Evolutionary conservation across 306 rosid genomes (phyloP), one percentile per base, ranked within the genome.

Genomic region (Delonix regia): DNA sequence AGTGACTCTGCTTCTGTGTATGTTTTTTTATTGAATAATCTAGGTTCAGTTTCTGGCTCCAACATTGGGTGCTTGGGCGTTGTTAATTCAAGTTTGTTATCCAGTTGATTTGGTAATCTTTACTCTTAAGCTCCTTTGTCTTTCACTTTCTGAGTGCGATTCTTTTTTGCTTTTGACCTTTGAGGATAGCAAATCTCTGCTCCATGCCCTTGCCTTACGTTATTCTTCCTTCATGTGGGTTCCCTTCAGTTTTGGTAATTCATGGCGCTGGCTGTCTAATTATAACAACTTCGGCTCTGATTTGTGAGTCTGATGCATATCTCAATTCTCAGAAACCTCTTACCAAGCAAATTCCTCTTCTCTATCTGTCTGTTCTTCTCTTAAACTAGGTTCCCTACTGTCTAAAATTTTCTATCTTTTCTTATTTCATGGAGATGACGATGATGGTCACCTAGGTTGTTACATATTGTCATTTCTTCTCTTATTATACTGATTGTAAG

Each of bases 131-230:
- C 65, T 68, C 24, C 22, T 49, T 56, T 33, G 21, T 74, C 27
- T 72, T 36, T 62, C 48, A 27, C 60, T 74, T 75, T 81, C 61
- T 66, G 25, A 41, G 2, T 64, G 57, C 30, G 68, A 14, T 71
- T 79, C 51, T 78, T 73, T 84, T 60, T 69, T 62, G 71, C 42
- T 79, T 80, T 68, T 47, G 66, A 47, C 55, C 63, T 77, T 10
- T 60, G 25, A 64, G 39, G 77, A n/a, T 81, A 9, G 9, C 7
- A 21, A 65, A 25, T 76, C 8, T 27, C 24, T 56, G 75, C 25
- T 77, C 71, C 63, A 44, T 60, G 81, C 13, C 51, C 27, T 34
- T 15, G 1, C 41, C 47, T 34, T 84, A 18, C 76, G 62, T 69
- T 33, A 42, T 61, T 77, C 53, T 81, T 65, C 49, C 62, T 52